Evolutionary conservation across 2,329 filamentous ascomycete species (phyloP).

Genomic region (Xylariaceae sp.): DNA sequence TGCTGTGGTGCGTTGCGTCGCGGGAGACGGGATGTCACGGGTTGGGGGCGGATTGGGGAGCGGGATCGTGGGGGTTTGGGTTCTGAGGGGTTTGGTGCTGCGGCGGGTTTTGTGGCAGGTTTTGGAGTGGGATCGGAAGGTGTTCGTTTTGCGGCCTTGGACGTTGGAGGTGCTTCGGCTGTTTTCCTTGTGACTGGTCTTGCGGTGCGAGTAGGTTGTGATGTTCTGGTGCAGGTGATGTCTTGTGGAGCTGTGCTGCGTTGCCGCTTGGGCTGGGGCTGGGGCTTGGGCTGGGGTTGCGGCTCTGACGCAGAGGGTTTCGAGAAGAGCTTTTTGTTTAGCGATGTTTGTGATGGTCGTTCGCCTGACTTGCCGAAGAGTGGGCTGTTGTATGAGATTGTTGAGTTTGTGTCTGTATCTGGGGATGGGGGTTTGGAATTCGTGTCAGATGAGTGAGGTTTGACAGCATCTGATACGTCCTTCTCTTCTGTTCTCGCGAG

Average conservation of each 20-base stretch:
- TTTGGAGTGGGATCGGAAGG: slow-evolving; percentile 15
- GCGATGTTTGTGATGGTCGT: slow-evolving; percentile 26
- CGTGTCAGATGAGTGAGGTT: slow-evolving; percentile 2
- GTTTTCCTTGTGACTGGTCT: slow-evolving; percentile 13
- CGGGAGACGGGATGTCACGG: slow-evolving; percentile 32
- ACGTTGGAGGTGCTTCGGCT: slow-evolving; percentile 8
- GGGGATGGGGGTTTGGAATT: not conserved
- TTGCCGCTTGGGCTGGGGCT: slow-evolving; percentile 11
- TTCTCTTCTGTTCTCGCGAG: slow-evolving; percentile 32
- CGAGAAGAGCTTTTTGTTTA: slow-evolving; percentile 29
- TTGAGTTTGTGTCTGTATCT: slow-evolving; percentile 6
- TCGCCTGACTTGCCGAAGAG: slow-evolving; percentile 31
- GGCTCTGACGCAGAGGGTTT: slow-evolving; percentile 18
- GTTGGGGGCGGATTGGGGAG: slow-evolving; percentile 4
- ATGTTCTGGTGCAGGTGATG: not conserved
- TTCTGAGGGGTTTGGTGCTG: not conserved
- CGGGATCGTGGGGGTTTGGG: not conserved
- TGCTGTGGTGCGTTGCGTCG: slow-evolving; percentile 39
- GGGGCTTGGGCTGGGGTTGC: slow-evolving; percentile 10
- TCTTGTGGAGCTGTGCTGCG: slow-evolving; percentile 8
- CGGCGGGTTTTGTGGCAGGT: slow-evolving; percentile 1
- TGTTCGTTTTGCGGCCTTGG: slow-evolving; percentile 15
- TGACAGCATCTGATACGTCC: slow-evolving; percentile 19
- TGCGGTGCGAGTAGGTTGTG: slow-evolving; percentile 2
- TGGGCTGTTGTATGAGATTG: slow-evolving; percentile 29